These are phyloP conservation scores for Ceratocystis variospora DNA, from an alignment of 2,329 filamentous ascomycete species.

Conservation along the genomic window DNA sequence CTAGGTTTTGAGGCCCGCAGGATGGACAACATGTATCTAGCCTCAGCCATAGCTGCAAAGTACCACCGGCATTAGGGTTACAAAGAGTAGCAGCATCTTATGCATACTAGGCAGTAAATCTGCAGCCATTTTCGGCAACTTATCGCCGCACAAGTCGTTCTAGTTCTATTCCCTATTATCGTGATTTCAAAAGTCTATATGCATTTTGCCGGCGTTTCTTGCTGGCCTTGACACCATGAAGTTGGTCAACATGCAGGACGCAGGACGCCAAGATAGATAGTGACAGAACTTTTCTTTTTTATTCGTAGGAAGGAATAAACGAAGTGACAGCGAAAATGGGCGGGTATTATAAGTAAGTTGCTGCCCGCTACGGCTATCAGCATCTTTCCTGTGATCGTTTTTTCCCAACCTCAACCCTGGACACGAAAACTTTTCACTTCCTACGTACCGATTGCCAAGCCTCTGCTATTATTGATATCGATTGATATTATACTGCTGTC, in stretches of 20 bases:
- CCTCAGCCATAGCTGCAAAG: neutral
- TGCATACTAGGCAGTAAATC: neutral
- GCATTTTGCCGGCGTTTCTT: neutral
- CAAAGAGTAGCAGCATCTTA: neutral
- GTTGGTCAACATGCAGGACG: neutral
- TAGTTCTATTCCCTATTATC: neutral
- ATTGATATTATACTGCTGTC: neutral
- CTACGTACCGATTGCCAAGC: no score
- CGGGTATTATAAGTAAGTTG: neutral
- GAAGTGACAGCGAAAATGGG: no score
- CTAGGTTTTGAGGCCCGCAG: neutral
- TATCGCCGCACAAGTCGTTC: neutral
- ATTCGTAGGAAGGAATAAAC: no score
- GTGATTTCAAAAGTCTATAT: slow-evolving; percentile 11
- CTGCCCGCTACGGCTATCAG: neutral
- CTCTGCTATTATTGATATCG: no score
- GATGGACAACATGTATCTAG: neutral
- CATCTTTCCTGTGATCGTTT: rapidly evolving
- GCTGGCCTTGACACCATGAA: neutral
- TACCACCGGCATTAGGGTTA: neutral
- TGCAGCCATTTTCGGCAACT: neutral
- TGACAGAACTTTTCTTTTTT: no score
- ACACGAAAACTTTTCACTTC: no score
- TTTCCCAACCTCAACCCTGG: no score
- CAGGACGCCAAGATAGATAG: neutral